Conservation (phyloP, 129 eudicot species). For the Saposhnikovia divaricata region DNA sequence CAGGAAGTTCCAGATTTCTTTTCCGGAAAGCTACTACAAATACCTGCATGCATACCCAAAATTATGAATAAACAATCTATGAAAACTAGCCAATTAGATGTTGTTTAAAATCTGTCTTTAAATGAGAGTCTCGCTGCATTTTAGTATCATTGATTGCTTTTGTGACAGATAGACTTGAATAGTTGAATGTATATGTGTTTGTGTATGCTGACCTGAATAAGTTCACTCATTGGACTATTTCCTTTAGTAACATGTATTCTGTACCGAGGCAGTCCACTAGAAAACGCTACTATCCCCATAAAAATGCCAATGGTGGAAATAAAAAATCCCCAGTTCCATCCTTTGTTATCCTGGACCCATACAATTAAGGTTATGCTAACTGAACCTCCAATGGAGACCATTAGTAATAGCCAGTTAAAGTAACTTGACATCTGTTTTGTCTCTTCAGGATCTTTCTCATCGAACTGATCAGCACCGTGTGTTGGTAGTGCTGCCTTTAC, state of each 20-base stretch:
- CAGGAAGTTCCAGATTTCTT: conserved; percentile 53
- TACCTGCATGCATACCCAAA: conserved; percentile 29
- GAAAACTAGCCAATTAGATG: background rate
- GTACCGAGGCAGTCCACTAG: conserved; percentile 38
- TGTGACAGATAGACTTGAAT: background rate
- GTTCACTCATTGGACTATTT: conserved; percentile 46
- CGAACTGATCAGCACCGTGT: conserved; percentile 75
- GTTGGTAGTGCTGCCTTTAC: conserved; percentile 57
- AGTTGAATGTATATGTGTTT: background rate
- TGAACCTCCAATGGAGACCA: conserved; percentile 31
- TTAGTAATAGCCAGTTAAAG: conserved; percentile 49
- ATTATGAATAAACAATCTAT: background rate
- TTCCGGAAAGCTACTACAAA: conserved; percentile 62
- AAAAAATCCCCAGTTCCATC: conserved; percentile 54
- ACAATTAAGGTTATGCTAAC: conserved; percentile 42
- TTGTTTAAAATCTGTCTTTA: background rate
- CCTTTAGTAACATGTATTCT: conserved; percentile 50
- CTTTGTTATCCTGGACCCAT: conserved; percentile 63
- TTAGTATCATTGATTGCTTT: background rate
- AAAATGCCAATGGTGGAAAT: conserved; percentile 44
- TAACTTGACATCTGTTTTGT: conserved; percentile 42
- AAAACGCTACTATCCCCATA: conserved; percentile 23
- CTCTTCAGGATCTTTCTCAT: conserved; percentile 51
- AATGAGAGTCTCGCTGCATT: background rate
- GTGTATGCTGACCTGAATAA: conserved; percentile 46